Evolutionary conservation across 2,329 filamentous ascomycete genomes (phyloP), one percentile per base, ranked within the genome.

Genomic region (Tetracladium maxilliforme): DNA sequence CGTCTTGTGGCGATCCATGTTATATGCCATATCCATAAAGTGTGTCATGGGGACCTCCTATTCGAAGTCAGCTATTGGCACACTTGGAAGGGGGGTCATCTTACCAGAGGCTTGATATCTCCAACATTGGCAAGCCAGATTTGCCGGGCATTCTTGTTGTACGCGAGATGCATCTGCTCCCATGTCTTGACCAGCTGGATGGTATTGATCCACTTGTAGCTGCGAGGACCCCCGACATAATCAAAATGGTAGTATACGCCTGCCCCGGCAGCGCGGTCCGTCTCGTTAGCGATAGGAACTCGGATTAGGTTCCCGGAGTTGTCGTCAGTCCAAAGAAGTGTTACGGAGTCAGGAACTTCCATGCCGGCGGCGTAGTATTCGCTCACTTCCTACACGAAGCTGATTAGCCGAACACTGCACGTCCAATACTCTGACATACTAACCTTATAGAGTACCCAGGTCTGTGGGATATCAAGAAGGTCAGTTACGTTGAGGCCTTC

Each of bases 371-470:
- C 66, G 30, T 73, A 68, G 42, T 81, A 80, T 6, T 65, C 64
- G 47, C 75, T 71, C 3, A 82, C 73, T 42, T 82, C 75, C 29
- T 75, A 75, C n/a, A n/a, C n/a, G n/a, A n/a, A n/a, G n/a, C n/a
- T n/a, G n/a, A n/a, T n/a, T n/a, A n/a, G n/a, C n/a, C n/a, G n/a
- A n/a, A n/a, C n/a, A n/a, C n/a, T n/a, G n/a, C n/a, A n/a, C n/a
- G n/a, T n/a, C n/a, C n/a, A n/a, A n/a, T n/a, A n/a, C n/a, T n/a
- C n/a, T n/a, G n/a, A n/a, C n/a, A n/a, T n/a, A n/a, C n/a, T n/a
- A n/a, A n/a, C n/a, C 41, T 79, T 80, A 48, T 81, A 82, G 32
- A 81, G 49, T 36, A 72, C 78, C 73, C 75, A 80, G 48, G 73
- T 61, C 45, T 80, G 74, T 6, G 75, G 73, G 19, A 63, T 54